Evolutionary conservation across 495 filamentous ascomycete species (phyloP), one percentile per base, ranked within the genome.

Genomic region (Xylaria venustula): DNA sequence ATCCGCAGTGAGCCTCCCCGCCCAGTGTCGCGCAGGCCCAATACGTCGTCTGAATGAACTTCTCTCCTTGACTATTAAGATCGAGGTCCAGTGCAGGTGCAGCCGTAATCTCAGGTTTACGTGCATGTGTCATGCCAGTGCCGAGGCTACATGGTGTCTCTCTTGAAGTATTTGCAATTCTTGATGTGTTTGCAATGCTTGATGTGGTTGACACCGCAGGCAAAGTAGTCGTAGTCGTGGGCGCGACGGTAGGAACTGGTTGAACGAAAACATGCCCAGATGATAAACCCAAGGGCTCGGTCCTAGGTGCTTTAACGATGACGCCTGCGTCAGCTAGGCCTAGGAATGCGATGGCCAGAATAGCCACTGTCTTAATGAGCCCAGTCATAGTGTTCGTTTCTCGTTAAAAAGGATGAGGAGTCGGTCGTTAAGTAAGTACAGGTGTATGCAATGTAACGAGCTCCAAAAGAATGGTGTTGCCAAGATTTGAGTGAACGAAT

Each of bases 31-130:
- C 66, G 56, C 79, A 80, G 34, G 67, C 73, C 60, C 67, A 79
- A 54, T 74, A 79, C 3, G 78, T 79, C 25, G 76, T 80, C 63
- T 74, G 71, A 25, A 64, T 58, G 60, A 65, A 76, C 23, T 71
- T 69, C 26, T 17, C 41, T 0, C 61, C 63, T 8, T 64, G 51
- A 8, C 25, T 63, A 4, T n/a, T n/a, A n/a, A 53, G 58, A 11
- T 61, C 61, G 3, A 47, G 51, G 14, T 28, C 28, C 9, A 57
- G 25, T 3, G 64, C 58, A 4, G 68, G 65, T 3, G 66, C 60
- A n/a, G 54, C 30, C 2, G 67, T 70, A 41, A 61, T 63, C n/a
- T 48, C 36, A 1, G 68, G 65, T 23, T 42, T 20, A 5, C 23
- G 25, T 15, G 32, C 11, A 19, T 20, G 32, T 2, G 48, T 6